Percentiles rank a stretch among this genome's conserved stretches.
These are phyloP conservation scores for Plasmodium fragile DNA, from an alignment of 169 alveolate genomes.

Conservation along the genomic window DNA sequence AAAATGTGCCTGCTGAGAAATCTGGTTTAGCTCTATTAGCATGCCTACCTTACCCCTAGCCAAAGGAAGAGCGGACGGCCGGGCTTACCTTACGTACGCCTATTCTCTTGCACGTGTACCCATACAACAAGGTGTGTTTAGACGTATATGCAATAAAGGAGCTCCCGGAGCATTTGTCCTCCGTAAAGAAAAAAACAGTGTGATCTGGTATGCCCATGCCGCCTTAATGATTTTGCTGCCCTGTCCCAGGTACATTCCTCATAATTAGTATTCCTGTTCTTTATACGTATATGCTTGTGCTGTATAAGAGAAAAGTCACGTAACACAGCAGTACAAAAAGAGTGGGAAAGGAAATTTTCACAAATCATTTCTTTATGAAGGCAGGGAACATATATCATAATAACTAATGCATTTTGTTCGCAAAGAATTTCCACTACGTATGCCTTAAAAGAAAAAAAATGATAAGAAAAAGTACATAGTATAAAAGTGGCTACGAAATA, in stretches of 20 bases:
- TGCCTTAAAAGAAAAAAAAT: background rate
- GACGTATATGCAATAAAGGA: background rate
- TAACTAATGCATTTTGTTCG: background rate
- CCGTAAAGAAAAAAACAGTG: background rate
- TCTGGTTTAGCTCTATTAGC: background rate
- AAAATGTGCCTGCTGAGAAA: background rate
- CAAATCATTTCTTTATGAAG: background rate
- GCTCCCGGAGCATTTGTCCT: background rate
- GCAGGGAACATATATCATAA: too few relatives aligned
- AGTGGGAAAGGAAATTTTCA: background rate
- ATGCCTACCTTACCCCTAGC: background rate
- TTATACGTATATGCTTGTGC: background rate
- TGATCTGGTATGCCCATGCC: background rate
- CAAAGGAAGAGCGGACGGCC: background rate
- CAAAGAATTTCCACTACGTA: background rate
- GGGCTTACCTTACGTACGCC: background rate
- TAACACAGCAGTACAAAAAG: background rate
- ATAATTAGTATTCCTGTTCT: background rate
- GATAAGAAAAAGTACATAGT: too few relatives aligned
- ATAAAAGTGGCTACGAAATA: background rate
- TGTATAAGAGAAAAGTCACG: background rate
- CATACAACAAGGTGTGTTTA: background rate
- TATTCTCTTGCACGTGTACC: background rate
- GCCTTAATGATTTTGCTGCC: background rate
- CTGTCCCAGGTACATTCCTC: background rate